Conservation (phyloP, 139 green algal genomes). For the Tetradesmus lagerheimii region DNA sequence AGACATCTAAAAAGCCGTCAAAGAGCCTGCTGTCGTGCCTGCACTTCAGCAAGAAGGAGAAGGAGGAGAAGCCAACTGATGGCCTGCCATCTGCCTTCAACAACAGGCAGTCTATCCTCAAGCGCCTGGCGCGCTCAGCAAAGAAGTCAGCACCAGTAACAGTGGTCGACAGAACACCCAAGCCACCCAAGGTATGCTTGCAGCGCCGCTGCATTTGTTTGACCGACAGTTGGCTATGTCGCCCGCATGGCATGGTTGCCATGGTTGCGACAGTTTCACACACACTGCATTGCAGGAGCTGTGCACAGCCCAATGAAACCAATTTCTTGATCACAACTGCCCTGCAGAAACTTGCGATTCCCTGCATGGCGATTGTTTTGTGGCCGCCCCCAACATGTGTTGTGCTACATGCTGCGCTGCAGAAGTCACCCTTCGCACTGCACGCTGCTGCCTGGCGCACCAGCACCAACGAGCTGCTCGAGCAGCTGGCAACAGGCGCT, state of each 20-base stretch:
- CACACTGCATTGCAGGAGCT: neutral
- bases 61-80: neutral
- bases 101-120: constrained; percentile 1
- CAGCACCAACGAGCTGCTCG: constrained; percentile 7
- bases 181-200: neutral
- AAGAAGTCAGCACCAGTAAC: neutral
- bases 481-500: neutral
- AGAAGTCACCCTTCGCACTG: constrained; percentile 12
- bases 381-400: neutral
- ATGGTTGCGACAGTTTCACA: neutral
- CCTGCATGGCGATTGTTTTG: too few relatives aligned
- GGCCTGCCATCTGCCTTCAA: constrained; percentile 25
- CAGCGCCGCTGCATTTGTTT: neutral
- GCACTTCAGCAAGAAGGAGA: neutral
- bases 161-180: neutral
- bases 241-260: neutral
- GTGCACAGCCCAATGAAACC: too few relatives aligned
- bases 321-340: too few relatives aligned
- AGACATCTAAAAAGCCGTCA: neutral
- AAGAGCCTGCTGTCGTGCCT: constrained; percentile 14
- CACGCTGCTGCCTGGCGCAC: constrained; percentile 39
- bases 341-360: too few relatives aligned
- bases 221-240: too few relatives aligned
- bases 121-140: neutral
- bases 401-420: neutral